A percentile compares a stretch with the other conserved stretches of the same genome.
Evolutionary conservation across 768 basidiomycete genomes (phyloP).

Genomic region (Termitomyces sp.): DNA sequence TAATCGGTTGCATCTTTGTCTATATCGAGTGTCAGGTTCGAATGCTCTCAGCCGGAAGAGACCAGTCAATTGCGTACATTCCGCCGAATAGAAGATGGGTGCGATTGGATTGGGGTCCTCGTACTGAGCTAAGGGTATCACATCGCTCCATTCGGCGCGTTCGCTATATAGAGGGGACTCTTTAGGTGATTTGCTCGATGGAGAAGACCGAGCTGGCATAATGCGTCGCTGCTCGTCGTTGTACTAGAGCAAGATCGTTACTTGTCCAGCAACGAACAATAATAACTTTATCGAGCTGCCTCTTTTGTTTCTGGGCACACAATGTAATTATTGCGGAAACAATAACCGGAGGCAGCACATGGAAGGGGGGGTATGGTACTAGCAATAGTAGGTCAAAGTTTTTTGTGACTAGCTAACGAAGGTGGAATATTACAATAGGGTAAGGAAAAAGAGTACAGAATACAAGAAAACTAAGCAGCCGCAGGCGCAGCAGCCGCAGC

Average conservation of each 20-base stretch:
- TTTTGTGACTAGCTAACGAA: constrained; percentile 8
- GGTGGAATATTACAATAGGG: constrained; percentile 12
- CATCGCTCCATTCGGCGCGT: constrained; percentile 73
- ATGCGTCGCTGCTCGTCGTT: not conserved
- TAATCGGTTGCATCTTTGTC: constrained; percentile 93
- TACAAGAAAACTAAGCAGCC: constrained; percentile 15
- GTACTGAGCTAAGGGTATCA: constrained; percentile 74
- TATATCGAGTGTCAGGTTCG: constrained; percentile 21
- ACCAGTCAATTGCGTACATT: constrained; percentile 56
- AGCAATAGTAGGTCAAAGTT: not conserved
- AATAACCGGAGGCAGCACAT: not conserved
- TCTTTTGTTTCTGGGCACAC: not conserved
- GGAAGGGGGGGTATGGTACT: constrained; percentile 1
- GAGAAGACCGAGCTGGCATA: constrained; percentile 9
- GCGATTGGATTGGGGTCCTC: constrained; percentile 77
- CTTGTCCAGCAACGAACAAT: not conserved
- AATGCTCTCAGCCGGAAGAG: not conserved
- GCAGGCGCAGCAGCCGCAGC: constrained; percentile 28
- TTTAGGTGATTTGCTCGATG: constrained; percentile 2
- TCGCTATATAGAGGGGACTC: constrained; percentile 44
- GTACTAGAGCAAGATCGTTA: not conserved
- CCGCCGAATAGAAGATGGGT: constrained; percentile 84
- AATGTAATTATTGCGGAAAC: not conserved
- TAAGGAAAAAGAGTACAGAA: constrained; percentile 8
- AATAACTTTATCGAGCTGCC: constrained; percentile 1